Base-by-base conservation (phyloP, 2,329 filamentous ascomycete species). In the Epichloe gansuensis region DNA sequence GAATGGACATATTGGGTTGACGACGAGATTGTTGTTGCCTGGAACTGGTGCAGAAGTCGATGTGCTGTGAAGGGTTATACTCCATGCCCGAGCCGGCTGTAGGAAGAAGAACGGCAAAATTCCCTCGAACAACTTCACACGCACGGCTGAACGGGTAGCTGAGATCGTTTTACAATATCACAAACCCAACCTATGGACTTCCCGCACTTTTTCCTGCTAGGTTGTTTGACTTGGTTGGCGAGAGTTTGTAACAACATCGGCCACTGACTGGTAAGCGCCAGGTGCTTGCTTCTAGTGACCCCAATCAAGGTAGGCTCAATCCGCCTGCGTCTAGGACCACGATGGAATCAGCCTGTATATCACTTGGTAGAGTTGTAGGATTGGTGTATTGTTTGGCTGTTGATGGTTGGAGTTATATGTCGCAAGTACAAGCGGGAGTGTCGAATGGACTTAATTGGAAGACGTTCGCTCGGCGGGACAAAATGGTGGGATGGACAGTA, bases 1-100 rank as follows among this genome's bases (percentile, higher is more conserved):
- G 67, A 62, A 72, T 72, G 62, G 74, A 75, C 74, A 77, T 77
- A 43, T 71, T 75, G 63, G 62, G 55, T 57, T 58, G 54, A 60
- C 58, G 45, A 55, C 57, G 21, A 51, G 57, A 52, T 25, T 54
- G 44, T 57, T 63, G 58, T 54, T 63, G 58, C 53, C 57, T 59
- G 56, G 61, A 52, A 56, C 57, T 58, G 56, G 60, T 56, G 57
- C 63, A 56, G 55, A 58, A 63, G 54, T 63, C 55, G 56, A 57
- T 58, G 58, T 61, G 61, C 62, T 63, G 61, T 53, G 60, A 58
- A 56, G 64, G 64, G 62, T 68, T 71, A 66, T 67, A 63, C 70
- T 71, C 71, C 71, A 73, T 75, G 56, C 63, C 65, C 61, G 57
- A 31, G 31, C 31, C 3, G 31, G 31, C 31, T 31, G 31, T 11